Percentiles rank a stretch among this genome's conserved stretches.
Conservation (phyloP, 305 asterid genomes). For the Striga hermonthica region DNA sequence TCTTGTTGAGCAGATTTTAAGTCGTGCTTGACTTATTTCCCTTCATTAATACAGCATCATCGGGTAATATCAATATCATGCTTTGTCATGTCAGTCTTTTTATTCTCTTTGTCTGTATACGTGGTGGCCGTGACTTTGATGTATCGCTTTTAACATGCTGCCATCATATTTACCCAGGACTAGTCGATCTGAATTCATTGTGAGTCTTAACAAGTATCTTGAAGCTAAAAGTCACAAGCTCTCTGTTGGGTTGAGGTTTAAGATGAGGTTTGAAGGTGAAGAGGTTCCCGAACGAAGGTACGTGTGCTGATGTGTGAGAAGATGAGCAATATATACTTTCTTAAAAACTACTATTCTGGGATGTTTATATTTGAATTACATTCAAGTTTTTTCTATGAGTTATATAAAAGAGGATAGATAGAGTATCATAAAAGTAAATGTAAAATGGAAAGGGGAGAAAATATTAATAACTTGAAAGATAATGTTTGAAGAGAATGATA, state of each 20-base stretch:
- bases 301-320: slow-evolving; percentile 7
- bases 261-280: slow-evolving; percentile 97
- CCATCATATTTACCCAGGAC: slow-evolving; percentile 51
- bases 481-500: no score
- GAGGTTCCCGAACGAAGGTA: slow-evolving; percentile 98
- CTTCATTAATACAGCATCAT: neutral
- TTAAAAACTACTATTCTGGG: no score
- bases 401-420: no score
- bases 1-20: slow-evolving; percentile 7
- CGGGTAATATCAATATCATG: neutral
- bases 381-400: no score
- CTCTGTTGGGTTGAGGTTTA: slow-evolving; percentile 93
- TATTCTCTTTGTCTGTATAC: slow-evolving; percentile 5
- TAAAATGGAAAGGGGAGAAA: no score
- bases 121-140: slow-evolving; percentile 16
- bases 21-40: neutral
- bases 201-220: slow-evolving; percentile 77
- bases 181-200: slow-evolving; percentile 79
- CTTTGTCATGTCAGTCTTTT: slow-evolving; percentile 11
- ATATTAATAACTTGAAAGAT: no score
- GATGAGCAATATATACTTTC: slow-evolving; percentile 9
- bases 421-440: no score
- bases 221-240: slow-evolving; percentile 80
- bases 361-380: no score
- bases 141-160: slow-evolving; percentile 20